Conservation (phyloP, 2,329 filamentous ascomycete species). For the Pleomassaria siparia region DNA sequence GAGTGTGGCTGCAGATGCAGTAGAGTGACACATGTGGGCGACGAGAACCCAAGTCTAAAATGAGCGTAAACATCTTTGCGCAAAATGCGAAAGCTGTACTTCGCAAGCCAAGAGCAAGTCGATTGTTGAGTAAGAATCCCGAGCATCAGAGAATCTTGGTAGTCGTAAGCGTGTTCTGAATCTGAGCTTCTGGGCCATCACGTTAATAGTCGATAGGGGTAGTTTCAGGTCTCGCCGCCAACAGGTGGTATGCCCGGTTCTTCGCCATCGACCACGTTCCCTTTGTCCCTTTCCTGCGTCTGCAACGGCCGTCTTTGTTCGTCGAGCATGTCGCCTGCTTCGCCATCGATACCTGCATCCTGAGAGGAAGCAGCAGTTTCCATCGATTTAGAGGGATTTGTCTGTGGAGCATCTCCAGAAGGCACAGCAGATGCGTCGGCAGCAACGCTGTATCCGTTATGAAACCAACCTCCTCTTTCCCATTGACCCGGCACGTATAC, state of each 20-base stretch:
- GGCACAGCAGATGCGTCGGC: conserved; percentile 43
- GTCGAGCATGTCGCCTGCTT: conserved; percentile 17
- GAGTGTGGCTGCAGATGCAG: too few relatives aligned
- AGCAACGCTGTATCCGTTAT: conserved; percentile 40
- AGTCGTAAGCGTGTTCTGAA: too few relatives aligned
- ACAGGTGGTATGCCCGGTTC: background rate
- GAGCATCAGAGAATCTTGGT: too few relatives aligned
- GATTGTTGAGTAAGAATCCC: too few relatives aligned
- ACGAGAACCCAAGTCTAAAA: background rate
- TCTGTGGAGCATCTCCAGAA: conserved; percentile 18
- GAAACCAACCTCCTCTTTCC: conserved; percentile 88
- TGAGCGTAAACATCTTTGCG: too few relatives aligned
- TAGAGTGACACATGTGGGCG: too few relatives aligned
- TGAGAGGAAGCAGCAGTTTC: conserved; percentile 22
- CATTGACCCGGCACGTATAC: conserved; percentile 72
- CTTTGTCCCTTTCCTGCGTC: conserved; percentile 16
- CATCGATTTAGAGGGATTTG: conserved; percentile 20
- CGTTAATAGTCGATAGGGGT: too few relatives aligned
- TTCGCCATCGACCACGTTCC: conserved; percentile 11
- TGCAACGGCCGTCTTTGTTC: conserved; percentile 27
- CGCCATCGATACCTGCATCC: conserved; percentile 19
- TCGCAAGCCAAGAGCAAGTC: too few relatives aligned
- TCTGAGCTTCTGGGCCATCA: too few relatives aligned
- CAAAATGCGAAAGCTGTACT: too few relatives aligned
- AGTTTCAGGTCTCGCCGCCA: background rate